These are phyloP conservation scores for Eutrema heterophyllum DNA, from an alignment of 345 rosid species.

Conservation along the genomic window DNA sequence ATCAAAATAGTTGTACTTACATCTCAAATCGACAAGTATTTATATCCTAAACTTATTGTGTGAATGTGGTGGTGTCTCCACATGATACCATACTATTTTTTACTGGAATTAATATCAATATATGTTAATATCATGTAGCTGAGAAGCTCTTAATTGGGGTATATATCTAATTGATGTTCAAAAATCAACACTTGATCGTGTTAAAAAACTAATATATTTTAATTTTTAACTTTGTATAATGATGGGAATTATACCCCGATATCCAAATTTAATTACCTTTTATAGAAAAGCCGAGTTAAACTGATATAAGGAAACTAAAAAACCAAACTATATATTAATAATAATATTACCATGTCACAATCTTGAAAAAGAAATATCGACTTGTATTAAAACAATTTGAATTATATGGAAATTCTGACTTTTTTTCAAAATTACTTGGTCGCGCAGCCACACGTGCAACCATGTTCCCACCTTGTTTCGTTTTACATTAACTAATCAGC, in stretches of 20 bases:
- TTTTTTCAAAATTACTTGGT: conserved; percentile 5
- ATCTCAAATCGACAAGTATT: neutral
- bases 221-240: too few relatives aligned
- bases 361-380: neutral
- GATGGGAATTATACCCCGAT: too few relatives aligned
- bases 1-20: neutral
- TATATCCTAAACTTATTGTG: too few relatives aligned
- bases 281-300: neutral
- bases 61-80: too few relatives aligned
- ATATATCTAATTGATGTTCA: too few relatives aligned
- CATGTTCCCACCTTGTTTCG: conserved; percentile 23
- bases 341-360: neutral
- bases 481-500: neutral
- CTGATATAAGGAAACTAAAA: neutral
- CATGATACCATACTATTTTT: neutral
- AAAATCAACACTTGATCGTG: too few relatives aligned
- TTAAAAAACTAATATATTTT: too few relatives aligned
- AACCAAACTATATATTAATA: neutral
- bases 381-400: neutral
- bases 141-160: too few relatives aligned
- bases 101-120: neutral
- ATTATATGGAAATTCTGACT: neutral
- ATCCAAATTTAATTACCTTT: too few relatives aligned
- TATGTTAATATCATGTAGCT: neutral
- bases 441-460: conserved; percentile 36